A percentile compares a stretch with the other conserved stretches of the same genome.
Evolutionary conservation across 1,284 basidiomycete species (phyloP).

Genomic region (Cutaneotrichosporon spelunceum): DNA sequence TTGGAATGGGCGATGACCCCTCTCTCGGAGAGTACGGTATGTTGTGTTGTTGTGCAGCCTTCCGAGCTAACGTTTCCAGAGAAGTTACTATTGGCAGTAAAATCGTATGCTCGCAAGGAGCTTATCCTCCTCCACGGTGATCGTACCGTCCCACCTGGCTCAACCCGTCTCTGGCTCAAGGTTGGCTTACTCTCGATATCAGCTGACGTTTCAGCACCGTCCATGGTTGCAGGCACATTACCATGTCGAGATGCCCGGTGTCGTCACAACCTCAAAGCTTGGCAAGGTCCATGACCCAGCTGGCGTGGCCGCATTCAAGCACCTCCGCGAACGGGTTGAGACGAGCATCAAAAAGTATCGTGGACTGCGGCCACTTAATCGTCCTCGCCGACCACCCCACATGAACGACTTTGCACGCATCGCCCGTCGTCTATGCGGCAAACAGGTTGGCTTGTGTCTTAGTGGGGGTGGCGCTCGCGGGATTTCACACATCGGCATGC

Average conservation of each 20-base stretch:
- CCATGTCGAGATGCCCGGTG: conserved; percentile 51
- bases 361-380: conserved; percentile 62
- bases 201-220: conserved; percentile 60
- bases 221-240: conserved; percentile 68
- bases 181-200: conserved; percentile 51
- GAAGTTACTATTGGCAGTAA: conserved; percentile 76
- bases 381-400: conserved; percentile 72
- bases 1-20: conserved; percentile 94
- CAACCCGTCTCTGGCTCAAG: conserved; percentile 94
- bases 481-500: conserved; percentile 83
- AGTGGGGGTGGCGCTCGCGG: conserved; percentile 96
- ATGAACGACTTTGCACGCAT: conserved; percentile 90
- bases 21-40: conserved; percentile 70
- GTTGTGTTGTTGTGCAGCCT: conserved; percentile 1
- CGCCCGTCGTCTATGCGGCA: conserved; percentile 85
- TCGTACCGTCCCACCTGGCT: conserved; percentile 81
- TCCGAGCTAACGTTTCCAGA: conserved; percentile 54
- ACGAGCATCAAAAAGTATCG: conserved; percentile 83
- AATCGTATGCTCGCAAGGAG: conserved; percentile 96
- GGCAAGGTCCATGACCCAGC: conserved; percentile 72
- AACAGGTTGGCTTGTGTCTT: conserved; percentile 87
- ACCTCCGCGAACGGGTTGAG: conserved; percentile 83
- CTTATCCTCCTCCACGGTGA: conserved; percentile 91
- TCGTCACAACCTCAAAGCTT: conserved; percentile 61
- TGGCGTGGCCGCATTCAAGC: conserved; percentile 72